phyloP scores from a whole-genome alignment of 495 filamentous ascomycete genomes.

The Daldinia caldariorum region DNA sequence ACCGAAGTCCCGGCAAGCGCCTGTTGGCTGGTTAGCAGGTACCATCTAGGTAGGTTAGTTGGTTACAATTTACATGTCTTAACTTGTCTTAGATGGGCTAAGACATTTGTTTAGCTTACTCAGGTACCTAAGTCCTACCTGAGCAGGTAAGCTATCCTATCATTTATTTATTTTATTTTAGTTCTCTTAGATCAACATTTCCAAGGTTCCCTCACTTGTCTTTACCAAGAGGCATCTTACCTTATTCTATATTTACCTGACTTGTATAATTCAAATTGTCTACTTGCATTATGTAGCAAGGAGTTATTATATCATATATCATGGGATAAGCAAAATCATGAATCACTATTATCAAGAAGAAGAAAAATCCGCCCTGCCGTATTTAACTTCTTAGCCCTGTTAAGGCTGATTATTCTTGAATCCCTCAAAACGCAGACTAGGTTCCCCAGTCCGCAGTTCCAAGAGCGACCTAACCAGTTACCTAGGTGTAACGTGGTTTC shows the following conservation, averaged over 20 bases:
- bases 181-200: neutral
- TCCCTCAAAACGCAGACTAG: slow-evolving; percentile 19
- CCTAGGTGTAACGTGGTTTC: slow-evolving; percentile 6
- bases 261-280: neutral
- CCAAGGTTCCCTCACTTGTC: neutral
- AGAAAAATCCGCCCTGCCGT: slow-evolving; percentile 11
- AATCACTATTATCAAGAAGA: neutral
- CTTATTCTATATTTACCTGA: neutral
- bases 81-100: neutral
- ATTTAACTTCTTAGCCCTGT: slow-evolving; percentile 10
- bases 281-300: neutral
- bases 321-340: slow-evolving; percentile 22
- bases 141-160: too few relatives aligned
- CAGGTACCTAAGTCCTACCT: too few relatives aligned
- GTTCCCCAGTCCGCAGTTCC: slow-evolving; percentile 16
- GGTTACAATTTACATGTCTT: neutral
- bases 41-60: too few relatives aligned
- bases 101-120: neutral
- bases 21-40: neutral
- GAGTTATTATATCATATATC: neutral
- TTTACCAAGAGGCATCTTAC: too few relatives aligned
- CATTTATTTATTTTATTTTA: neutral
- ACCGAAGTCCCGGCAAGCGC: slow-evolving; percentile 7
- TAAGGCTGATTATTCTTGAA: slow-evolving; percentile 27
- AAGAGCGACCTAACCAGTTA: neutral